Evolutionary conservation across 1,284 basidiomycete species (phyloP), one percentile per base, ranked within the genome.

Genomic region (Trichosporon sp.): DNA sequence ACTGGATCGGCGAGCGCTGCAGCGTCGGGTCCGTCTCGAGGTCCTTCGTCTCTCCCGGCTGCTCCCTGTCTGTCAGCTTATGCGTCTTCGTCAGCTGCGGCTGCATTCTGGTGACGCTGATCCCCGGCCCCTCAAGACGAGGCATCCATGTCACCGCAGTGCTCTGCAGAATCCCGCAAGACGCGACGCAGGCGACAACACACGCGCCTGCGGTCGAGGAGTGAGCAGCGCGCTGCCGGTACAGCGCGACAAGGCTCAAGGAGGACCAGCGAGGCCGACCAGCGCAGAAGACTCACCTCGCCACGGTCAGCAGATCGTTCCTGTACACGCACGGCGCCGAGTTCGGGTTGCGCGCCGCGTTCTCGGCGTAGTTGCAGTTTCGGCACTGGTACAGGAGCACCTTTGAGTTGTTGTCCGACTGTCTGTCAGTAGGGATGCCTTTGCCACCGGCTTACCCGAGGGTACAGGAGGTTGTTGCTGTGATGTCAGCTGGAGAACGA

Each of bases 301-400:
- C 94, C 29, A 96, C 91, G 0, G 92, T 96, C 78, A 98, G 85
- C 84, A 98, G 83, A 84, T 98, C 96, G 73, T 99, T 97, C 77
- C 90, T 86, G 82, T 96, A 99, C 11, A 98, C 95, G 64, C 82
- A 80, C 75, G 92, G 91, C 76, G 90, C 91, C 83, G 93, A 93
- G 25, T 91, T 89, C 12, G 71, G 68, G 47, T 79, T 76, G 25
- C 75, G 53, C 3, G 66, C 51, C 15, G 91, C 91, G 75, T 91
- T 89, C 82, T 97, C 93, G 72, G 92, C 90, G 81, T 92, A 95
- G 18, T 87, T 84, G 84, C 96, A 99, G 80, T 97, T 98, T 62
- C 95, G 88, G 83, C 96, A 99, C 3, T 91, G 92, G 77, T 95
- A 96, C 68, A 96, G 89, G 86, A 99, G 91, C 65, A 92, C 89